Evolutionary conservation across 805 yeast genomes (phyloP).

Genomic region (Wickerhamiella spandovensis): DNA sequence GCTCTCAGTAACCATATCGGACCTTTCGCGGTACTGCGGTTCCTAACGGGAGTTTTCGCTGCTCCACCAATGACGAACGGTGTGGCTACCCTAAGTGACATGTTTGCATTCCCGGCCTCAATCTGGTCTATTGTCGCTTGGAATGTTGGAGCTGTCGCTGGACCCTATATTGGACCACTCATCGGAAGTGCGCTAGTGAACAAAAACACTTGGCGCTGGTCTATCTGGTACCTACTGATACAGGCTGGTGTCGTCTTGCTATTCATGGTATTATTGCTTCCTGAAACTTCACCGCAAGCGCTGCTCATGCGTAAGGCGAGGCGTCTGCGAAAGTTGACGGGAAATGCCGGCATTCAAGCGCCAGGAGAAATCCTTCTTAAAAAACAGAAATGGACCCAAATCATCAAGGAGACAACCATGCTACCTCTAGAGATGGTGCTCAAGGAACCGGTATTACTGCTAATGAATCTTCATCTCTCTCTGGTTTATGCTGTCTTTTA

Average conservation of each 20-base stretch:
- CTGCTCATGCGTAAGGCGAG: constrained; percentile 36
- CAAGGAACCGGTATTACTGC: constrained; percentile 41
- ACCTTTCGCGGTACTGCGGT: constrained; percentile 37
- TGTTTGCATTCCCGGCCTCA: constrained; percentile 29
- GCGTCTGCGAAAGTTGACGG: constrained; percentile 35
- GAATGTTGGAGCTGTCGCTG: constrained; percentile 41
- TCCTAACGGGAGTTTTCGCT: constrained; percentile 41
- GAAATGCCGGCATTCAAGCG: constrained; percentile 7
- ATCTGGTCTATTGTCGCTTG: constrained; percentile 39
- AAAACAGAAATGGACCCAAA: constrained; percentile 18
- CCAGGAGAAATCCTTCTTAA: constrained; percentile 13
- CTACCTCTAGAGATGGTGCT: constrained; percentile 35
- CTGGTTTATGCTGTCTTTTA: constrained; percentile 40
- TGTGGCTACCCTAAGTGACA: constrained; percentile 44
- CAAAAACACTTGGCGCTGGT: constrained; percentile 39
- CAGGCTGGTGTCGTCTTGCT: constrained; percentile 27
- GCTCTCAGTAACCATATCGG: constrained; percentile 40
- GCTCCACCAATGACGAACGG: constrained; percentile 47
- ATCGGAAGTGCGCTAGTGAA: constrained; percentile 38
- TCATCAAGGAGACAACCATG: constrained; percentile 31
- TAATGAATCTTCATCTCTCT: constrained; percentile 39
- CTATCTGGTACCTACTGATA: constrained; percentile 38
- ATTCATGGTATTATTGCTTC: constrained; percentile 29
- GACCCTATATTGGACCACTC: constrained; percentile 45
- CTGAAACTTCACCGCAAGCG: constrained; percentile 37